These are phyloP conservation scores for Trypanosoma conorhini DNA, from an alignment of 208 protist genomes.

Conservation along the genomic window DNA sequence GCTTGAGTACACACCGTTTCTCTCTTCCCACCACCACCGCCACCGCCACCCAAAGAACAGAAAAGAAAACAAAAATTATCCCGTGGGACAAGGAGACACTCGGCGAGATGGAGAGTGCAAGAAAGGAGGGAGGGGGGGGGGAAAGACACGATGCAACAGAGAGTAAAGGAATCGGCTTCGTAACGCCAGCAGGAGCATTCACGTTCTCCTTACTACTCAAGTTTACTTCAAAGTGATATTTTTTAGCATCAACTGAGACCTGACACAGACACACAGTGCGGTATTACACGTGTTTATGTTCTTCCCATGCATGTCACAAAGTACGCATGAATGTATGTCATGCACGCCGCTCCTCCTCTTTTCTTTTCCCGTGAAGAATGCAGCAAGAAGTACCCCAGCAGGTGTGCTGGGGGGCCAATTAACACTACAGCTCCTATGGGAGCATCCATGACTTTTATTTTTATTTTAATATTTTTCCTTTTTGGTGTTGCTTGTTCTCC, in stretches of 20 bases:
- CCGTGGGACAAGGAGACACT: not conserved
- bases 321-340: not conserved
- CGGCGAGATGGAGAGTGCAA: too few relatives aligned
- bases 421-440: not conserved
- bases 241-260: not conserved
- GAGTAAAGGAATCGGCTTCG: not conserved
- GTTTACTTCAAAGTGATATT: not conserved
- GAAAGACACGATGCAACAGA: not conserved
- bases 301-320: not conserved
- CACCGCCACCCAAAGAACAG: slow-evolving; percentile 8
- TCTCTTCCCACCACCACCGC: not conserved
- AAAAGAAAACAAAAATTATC: not conserved
- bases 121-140: not conserved
- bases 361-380: not conserved
- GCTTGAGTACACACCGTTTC: not conserved
- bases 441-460: not conserved
- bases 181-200: not conserved
- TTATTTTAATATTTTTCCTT: too few relatives aligned
- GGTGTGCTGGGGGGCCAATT: not conserved
- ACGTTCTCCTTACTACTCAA: not conserved
- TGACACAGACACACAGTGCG: not conserved
- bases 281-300: slow-evolving; percentile 27
- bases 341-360: not conserved
- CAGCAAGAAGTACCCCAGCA: not conserved
- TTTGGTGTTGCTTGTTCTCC: not conserved